Conservation (phyloP, 768 basidiomycete species). For the Mycena indigotica region DNA sequence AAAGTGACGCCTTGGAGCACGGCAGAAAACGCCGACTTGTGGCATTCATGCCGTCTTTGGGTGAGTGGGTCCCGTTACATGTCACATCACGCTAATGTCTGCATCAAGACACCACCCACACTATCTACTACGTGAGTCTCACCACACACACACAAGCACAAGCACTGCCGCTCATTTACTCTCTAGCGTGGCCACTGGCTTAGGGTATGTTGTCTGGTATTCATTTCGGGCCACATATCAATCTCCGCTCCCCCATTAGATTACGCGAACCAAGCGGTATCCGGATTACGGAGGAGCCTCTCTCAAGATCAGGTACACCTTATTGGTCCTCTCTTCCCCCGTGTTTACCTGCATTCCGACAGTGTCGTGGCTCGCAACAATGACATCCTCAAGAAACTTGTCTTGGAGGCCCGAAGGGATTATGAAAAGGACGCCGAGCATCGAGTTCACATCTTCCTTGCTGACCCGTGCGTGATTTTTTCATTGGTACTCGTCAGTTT, state of each 20-base stretch:
- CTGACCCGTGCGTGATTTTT: constrained; percentile 71
- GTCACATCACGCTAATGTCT: constrained; percentile 14
- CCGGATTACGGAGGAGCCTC: constrained; percentile 74
- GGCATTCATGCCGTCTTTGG: constrained; percentile 83
- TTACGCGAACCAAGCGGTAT: constrained; percentile 77
- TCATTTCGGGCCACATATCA: constrained; percentile 22
- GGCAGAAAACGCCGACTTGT: constrained; percentile 78
- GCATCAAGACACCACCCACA: constrained; percentile 76
- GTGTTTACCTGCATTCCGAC: constrained; percentile 12
- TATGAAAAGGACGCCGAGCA: constrained; percentile 92
- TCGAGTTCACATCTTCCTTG: constrained; percentile 86
- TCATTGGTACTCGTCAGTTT: constrained; percentile 11
- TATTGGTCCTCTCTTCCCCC: constrained; percentile 10
- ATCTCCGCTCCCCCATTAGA: constrained; percentile 42
- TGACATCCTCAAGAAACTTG: constrained; percentile 83
- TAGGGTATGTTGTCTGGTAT: constrained; percentile 50
- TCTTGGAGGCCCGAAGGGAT: constrained; percentile 83
- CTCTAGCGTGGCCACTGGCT: constrained; percentile 75
- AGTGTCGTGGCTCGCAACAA: constrained; percentile 89
- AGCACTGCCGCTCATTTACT: background rate
- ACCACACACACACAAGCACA: no score
- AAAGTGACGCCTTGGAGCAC: constrained; percentile 62
- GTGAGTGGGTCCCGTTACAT: constrained; percentile 42
- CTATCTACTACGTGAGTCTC: constrained; percentile 66
- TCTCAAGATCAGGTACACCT: constrained; percentile 74